A percentile compares a stretch with the other conserved stretches of the same genome.
phyloP scores from a whole-genome alignment of 2,329 filamentous ascomycete species.

The Lachnellula hyalina region DNA sequence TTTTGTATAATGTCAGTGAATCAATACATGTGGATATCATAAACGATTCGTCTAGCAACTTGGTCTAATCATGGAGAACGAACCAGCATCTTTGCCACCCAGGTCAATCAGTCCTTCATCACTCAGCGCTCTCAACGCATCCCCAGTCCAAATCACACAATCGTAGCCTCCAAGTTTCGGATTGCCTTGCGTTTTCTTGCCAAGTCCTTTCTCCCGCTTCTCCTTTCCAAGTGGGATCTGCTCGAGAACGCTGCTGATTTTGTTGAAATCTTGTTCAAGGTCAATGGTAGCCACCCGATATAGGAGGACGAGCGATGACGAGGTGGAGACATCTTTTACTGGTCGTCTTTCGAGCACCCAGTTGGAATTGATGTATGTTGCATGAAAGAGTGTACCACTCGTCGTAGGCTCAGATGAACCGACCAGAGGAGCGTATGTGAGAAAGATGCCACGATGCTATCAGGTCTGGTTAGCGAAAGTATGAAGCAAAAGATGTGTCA shows the following conservation, averaged over 20 bases:
- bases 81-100: conserved; percentile 10
- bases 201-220: conserved; percentile 10
- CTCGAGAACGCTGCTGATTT: conserved; percentile 12
- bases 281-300: conserved; percentile 18
- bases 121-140: conserved; percentile 16
- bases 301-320: conserved; percentile 19
- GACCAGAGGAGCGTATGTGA: conserved; percentile 15
- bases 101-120: conserved; percentile 15
- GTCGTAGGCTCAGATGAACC: conserved; percentile 6
- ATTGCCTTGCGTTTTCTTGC: conserved; percentile 14
- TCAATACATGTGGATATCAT: not conserved
- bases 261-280: conserved; percentile 4
- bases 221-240: conserved; percentile 17
- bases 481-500: not conserved
- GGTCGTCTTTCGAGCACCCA: conserved; percentile 17
- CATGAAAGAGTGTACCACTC: conserved; percentile 22
- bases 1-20: conserved; percentile 1
- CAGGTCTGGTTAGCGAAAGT: not conserved
- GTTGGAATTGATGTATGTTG: conserved; percentile 10
- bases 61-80: not conserved
- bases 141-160: conserved; percentile 23
- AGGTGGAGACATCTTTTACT: conserved; percentile 17
- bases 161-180: conserved; percentile 20
- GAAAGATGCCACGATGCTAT: conserved; percentile 24
- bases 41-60: not conserved